phyloP scores from a whole-genome alignment of 257 asterid genomes.

The Solanum rostratum region DNA sequence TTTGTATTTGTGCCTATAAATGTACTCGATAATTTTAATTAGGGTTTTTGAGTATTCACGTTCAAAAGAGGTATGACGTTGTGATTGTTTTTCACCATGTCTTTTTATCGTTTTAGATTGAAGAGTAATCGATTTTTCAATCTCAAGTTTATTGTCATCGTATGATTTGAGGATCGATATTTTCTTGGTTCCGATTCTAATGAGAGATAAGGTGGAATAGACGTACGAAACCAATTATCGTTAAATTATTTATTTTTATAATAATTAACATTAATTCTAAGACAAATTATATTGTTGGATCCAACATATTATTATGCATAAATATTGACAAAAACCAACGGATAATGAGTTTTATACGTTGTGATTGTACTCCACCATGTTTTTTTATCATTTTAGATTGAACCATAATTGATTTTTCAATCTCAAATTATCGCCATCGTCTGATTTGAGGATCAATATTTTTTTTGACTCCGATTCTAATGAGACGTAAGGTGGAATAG shows the following conservation, averaged over 20 bases:
- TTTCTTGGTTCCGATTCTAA: background rate
- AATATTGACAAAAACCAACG: too few relatives aligned
- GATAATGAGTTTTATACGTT: background rate
- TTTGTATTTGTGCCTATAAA: background rate
- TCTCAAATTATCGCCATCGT: background rate
- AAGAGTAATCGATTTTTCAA: background rate
- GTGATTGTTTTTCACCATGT: constrained; percentile 2
- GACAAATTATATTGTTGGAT: too few relatives aligned
- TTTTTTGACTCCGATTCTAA: background rate
- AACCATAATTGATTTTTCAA: background rate
- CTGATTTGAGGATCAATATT: background rate
- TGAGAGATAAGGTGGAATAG: too few relatives aligned
- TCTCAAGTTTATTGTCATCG: background rate
- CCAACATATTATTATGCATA: too few relatives aligned
- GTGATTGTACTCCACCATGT: constrained; percentile 3
- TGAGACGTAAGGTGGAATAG: too few relatives aligned
- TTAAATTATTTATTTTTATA: too few relatives aligned
- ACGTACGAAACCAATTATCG: too few relatives aligned
- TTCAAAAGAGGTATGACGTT: background rate
- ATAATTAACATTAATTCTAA: too few relatives aligned
- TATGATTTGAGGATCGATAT: background rate
- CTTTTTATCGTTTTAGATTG: background rate
- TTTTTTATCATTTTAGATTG: background rate
- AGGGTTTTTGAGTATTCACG: background rate
- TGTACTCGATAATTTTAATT: background rate